Conservation (phyloP, 2,329 filamentous ascomycete genomes). For the Calonectria crousiana region DNA sequence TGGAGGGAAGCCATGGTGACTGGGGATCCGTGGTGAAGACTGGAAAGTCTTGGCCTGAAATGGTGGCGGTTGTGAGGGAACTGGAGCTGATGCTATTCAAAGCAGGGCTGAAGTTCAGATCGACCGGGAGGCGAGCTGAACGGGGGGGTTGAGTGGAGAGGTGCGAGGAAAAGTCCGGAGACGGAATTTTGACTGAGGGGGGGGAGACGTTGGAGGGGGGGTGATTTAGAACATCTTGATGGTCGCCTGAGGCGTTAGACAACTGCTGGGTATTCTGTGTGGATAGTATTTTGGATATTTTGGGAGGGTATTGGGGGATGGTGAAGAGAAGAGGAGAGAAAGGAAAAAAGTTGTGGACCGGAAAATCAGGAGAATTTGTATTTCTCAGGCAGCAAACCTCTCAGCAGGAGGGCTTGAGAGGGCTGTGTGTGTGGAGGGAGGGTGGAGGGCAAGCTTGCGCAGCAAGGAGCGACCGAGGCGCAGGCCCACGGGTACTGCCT, state of each 20-base stretch:
- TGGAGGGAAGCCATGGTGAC: constrained; percentile 85
- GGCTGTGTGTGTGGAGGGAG: constrained; percentile 37
- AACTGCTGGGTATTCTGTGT: constrained; percentile 49
- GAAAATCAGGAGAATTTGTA: constrained; percentile 55
- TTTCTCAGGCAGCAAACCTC: constrained; percentile 60
- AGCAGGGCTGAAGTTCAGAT: constrained; percentile 77
- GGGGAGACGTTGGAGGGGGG: constrained; percentile 52
- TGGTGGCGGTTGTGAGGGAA: constrained; percentile 69
- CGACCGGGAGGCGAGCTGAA: constrained; percentile 69
- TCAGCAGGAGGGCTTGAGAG: constrained; percentile 26
- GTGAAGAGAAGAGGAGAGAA: constrained; percentile 49
- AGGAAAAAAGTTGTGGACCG: constrained; percentile 41
- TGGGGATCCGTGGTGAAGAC: constrained; percentile 88
- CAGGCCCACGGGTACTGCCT: constrained; percentile 21
- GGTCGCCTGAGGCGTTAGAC: constrained; percentile 53
- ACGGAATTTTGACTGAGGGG: constrained; percentile 67
- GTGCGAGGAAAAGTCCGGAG: constrained; percentile 53
- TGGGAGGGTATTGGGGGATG: constrained; percentile 45
- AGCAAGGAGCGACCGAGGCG: background rate
- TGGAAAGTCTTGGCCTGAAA: constrained; percentile 74
- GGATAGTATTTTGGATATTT: constrained; percentile 38
- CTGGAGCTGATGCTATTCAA: constrained; percentile 68
- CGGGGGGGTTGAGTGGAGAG: constrained; percentile 61
- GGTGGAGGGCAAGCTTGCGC: constrained; percentile 6
- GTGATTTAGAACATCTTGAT: constrained; percentile 71